Evolutionary conservation across 78 protist species (phyloP).

Genomic region (Cyanophora paradoxa): DNA sequence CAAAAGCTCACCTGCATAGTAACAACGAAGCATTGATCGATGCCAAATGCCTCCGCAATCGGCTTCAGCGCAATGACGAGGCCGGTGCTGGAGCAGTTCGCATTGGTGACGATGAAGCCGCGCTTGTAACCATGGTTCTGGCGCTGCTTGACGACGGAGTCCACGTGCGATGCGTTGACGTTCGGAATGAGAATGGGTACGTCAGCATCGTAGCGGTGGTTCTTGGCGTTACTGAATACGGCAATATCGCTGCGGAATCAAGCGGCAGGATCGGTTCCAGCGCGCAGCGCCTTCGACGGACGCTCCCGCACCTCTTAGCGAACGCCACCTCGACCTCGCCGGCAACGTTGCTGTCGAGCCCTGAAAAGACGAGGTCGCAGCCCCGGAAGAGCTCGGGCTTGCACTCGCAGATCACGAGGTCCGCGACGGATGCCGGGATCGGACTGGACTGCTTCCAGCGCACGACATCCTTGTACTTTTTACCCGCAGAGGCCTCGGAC

Average conservation of each 20-base stretch:
- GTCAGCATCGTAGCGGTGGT: constrained; percentile 42
- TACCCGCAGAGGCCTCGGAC: constrained; percentile 37
- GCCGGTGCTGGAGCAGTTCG: constrained; percentile 64
- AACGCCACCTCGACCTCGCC: constrained; percentile 35
- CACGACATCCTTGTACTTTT: constrained; percentile 12
- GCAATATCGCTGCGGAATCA: too few relatives aligned
- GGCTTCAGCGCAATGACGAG: constrained; percentile 47
- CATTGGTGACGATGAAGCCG: constrained; percentile 55
- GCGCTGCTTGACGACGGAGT: constrained; percentile 20
- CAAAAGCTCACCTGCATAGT: too few relatives aligned
- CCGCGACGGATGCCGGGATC: constrained; percentile 33
- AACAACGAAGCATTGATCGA: too few relatives aligned
- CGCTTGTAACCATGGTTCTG: not conserved
- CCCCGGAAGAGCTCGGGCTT: constrained; percentile 14
- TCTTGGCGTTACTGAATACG: constrained; percentile 46
- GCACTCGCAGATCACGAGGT: constrained; percentile 21
- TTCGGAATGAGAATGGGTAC: constrained; percentile 45
- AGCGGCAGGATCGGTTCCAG: too few relatives aligned
- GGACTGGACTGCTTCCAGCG: constrained; percentile 42
- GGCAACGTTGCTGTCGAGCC: constrained; percentile 50
- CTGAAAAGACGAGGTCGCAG: too few relatives aligned
- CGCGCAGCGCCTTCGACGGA: too few relatives aligned
- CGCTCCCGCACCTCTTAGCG: too few relatives aligned
- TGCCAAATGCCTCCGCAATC: constrained; percentile 37
- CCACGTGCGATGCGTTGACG: constrained; percentile 42